phyloP scores from a whole-genome alignment of 1,284 basidiomycete species.

The Hypsizygus ulmarius region DNA sequence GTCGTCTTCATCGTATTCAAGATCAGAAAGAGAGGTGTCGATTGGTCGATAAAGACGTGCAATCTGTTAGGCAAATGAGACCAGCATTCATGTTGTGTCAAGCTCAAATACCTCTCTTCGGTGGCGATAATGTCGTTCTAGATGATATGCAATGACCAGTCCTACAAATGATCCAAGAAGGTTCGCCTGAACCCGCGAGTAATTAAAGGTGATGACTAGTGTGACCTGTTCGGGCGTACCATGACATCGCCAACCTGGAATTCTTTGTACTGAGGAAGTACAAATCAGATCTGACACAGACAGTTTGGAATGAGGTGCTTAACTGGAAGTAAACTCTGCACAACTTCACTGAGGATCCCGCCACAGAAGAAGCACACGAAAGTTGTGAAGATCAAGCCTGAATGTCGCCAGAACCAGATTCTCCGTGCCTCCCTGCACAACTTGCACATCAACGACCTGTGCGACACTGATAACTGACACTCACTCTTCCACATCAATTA shows the following conservation, averaged over 20 bases:
- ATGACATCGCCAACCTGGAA: constrained; percentile 79
- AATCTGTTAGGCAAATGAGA: constrained; percentile 45
- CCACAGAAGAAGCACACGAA: constrained; percentile 77
- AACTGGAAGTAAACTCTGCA: constrained; percentile 81
- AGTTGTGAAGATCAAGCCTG: constrained; percentile 64
- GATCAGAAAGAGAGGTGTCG: constrained; percentile 49
- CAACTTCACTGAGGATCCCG: constrained; percentile 81
- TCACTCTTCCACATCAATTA: constrained; percentile 84
- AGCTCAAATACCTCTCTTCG: constrained; percentile 61
- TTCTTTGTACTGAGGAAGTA: constrained; percentile 57
- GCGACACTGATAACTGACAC: constrained; percentile 24
- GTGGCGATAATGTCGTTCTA: constrained; percentile 72
- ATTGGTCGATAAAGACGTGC: constrained; percentile 71
- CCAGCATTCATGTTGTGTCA: background rate
- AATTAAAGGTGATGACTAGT: constrained; percentile 7
- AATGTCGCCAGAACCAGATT: constrained; percentile 84
- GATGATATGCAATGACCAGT: constrained; percentile 61
- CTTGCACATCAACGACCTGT: constrained; percentile 2
- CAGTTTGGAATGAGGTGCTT: constrained; percentile 10
- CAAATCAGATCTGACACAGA: constrained; percentile 4
- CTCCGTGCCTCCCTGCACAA: constrained; percentile 60
- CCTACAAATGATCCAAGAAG: constrained; percentile 76
- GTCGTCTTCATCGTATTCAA: constrained; percentile 47
- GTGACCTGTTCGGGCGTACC: constrained; percentile 25
- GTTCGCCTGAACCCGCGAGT: constrained; percentile 60